phyloP scores from a whole-genome alignment of 805 yeast species.

The Candida yuanshanica region DNA sequence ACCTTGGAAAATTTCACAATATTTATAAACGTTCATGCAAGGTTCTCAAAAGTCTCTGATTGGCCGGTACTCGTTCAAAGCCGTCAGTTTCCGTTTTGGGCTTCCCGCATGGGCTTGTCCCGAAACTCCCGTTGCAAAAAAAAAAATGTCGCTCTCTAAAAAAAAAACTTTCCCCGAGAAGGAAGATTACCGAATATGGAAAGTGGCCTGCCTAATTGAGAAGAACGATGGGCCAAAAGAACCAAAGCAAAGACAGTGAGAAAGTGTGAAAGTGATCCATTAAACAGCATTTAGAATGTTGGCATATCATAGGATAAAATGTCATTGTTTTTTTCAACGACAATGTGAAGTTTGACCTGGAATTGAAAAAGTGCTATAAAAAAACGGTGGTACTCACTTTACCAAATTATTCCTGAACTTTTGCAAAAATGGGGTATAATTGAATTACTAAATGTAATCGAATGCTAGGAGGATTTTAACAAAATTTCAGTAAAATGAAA shows the following conservation, averaged over 20 bases:
- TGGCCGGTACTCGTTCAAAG: neutral
- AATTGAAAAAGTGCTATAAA: neutral
- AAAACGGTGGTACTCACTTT: neutral
- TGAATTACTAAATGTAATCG: neutral
- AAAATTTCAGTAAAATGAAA: neutral
- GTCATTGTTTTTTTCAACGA: no score
- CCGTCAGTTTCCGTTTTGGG: neutral
- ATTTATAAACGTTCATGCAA: neutral
- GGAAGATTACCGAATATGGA: neutral
- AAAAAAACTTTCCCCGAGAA: neutral
- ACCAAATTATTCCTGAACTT: neutral
- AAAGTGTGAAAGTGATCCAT: no score
- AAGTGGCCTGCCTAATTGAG: neutral
- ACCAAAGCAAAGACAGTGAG: no score
- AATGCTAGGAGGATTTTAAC: neutral
- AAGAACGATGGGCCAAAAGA: no score
- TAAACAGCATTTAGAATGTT: no score
- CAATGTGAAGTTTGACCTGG: no score
- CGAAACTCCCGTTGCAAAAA: neutral
- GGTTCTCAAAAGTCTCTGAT: neutral
- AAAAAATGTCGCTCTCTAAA: neutral
- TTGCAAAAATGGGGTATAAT: constrained; percentile 1
- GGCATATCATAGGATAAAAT: no score
- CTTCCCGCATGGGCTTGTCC: neutral
- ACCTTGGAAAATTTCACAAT: neutral